Conservation (phyloP, 2,329 filamentous ascomycete genomes). For the Talaromyces sp. region DNA sequence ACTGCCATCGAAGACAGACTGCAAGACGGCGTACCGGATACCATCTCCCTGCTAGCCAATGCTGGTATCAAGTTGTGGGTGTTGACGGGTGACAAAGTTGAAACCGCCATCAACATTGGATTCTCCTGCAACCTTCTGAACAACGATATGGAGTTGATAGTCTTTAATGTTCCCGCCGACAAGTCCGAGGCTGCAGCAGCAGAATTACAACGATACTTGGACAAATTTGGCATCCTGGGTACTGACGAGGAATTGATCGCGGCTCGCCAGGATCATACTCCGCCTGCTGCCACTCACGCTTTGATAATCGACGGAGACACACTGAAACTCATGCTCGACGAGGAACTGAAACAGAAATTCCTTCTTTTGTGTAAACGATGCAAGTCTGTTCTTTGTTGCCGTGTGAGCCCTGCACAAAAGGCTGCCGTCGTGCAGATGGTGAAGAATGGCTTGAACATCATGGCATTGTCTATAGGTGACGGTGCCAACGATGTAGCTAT, state of each 20-base stretch:
- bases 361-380: conserved; percentile 94
- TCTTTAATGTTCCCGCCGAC: conserved; percentile 80
- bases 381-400: conserved; percentile 92
- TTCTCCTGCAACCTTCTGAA: conserved; percentile 97
- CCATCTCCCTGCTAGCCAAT: conserved; percentile 82
- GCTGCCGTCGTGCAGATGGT: conserved; percentile 96
- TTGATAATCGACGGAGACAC: conserved; percentile 94
- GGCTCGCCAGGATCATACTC: conserved; percentile 78
- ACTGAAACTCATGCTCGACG: conserved; percentile 79
- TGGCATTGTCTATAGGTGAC: conserved; percentile 90
- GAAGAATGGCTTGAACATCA: conserved; percentile 89
- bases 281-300: conserved; percentile 83
- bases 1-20: conserved; percentile 96
- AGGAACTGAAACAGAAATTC: conserved; percentile 84
- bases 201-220: conserved; percentile 71
- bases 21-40: conserved; percentile 94
- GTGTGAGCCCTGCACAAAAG: conserved; percentile 95
- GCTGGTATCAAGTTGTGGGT: conserved; percentile 99
- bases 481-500: conserved; percentile 96
- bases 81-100: conserved; percentile 95
- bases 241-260: conserved; percentile 77
- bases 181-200: conserved; percentile 62
- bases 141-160: conserved; percentile 95
- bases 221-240: conserved; percentile 73
- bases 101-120: conserved; percentile 99